These are phyloP conservation scores for Candida mattraensis DNA, from an alignment of 805 yeast genomes.

Conservation along the genomic window DNA sequence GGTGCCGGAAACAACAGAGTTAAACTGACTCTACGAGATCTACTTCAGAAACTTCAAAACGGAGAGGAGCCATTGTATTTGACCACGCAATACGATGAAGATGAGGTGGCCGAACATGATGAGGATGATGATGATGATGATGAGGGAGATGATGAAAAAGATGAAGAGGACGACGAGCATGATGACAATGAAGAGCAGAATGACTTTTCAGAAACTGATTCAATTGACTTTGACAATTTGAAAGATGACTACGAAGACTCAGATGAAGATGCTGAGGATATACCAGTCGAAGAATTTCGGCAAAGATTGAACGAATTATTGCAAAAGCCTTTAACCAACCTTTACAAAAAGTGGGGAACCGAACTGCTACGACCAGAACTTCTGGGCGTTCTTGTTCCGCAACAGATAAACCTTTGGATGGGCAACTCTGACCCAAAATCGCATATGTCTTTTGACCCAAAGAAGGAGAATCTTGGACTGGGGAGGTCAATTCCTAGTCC, in stretches of 20 bases:
- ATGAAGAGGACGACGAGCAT: conserved; percentile 5
- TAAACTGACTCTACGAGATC: conserved; percentile 49
- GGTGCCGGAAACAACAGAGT: conserved; percentile 62
- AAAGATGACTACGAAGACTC: conserved; percentile 51
- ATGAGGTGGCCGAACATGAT: conserved; percentile 35
- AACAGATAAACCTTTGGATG: conserved; percentile 76
- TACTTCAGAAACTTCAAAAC: conserved; percentile 40
- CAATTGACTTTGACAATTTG: conserved; percentile 43
- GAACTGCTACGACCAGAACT: conserved; percentile 44
- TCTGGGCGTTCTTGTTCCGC: conserved; percentile 51
- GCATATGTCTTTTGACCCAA: conserved; percentile 12
- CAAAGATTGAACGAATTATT: conserved; percentile 49
- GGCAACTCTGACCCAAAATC: conserved; percentile 40
- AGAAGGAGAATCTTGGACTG: conserved; percentile 36
- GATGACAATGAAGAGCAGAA: conserved; percentile 7
- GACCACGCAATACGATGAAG: conserved; percentile 67
- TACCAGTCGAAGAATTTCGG: conserved; percentile 39
- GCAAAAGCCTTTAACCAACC: conserved; percentile 61
- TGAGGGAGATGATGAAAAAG: conserved; percentile 25
- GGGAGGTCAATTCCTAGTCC: conserved; percentile 56
- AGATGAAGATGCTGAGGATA: no score
- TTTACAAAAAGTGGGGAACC: conserved; percentile 25
- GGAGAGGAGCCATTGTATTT: conserved; percentile 54
- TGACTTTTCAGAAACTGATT: conserved; percentile 37
- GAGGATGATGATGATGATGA: conserved; percentile 27